Conservation (phyloP, 345 rosid genomes). For the Passiflora organensis region DNA sequence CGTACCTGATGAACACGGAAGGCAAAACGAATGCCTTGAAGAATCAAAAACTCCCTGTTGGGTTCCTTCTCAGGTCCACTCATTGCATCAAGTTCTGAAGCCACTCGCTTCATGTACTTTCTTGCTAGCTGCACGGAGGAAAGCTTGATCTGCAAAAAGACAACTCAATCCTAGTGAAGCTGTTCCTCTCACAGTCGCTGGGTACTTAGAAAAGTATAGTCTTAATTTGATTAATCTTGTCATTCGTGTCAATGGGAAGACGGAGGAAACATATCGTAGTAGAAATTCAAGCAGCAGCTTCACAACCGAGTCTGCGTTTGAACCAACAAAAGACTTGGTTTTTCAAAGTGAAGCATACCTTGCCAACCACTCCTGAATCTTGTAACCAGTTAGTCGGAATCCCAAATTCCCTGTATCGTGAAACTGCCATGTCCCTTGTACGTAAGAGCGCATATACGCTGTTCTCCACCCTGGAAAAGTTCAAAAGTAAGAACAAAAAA, state of each 20-base stretch:
- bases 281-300: too few species aligned
- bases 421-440: constrained; percentile 92
- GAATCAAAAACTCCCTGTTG: constrained; percentile 81
- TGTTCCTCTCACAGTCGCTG: too few species aligned
- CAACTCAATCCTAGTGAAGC: too few species aligned
- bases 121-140: constrained; percentile 89
- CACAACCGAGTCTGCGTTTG: too few species aligned
- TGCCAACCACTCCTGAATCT: constrained; percentile 90
- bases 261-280: too few species aligned
- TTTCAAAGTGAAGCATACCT: constrained; percentile 40
- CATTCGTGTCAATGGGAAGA: too few species aligned
- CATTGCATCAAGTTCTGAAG: constrained; percentile 73
- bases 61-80: constrained; percentile 85
- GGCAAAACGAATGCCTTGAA: constrained; percentile 94
- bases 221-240: too few species aligned
- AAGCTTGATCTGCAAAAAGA: constrained; percentile 70
- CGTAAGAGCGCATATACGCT: constrained; percentile 87
- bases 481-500: not conserved
- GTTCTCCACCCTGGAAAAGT: constrained; percentile 67
- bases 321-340: too few species aligned
- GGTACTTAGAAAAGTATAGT: too few species aligned
- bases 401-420: constrained; percentile 80
- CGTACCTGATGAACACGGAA: constrained; percentile 96
- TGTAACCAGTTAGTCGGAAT: constrained; percentile 82
- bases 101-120: constrained; percentile 94